These are phyloP conservation scores for Candida incommunis DNA, from an alignment of 805 yeast genomes.

Conservation along the genomic window DNA sequence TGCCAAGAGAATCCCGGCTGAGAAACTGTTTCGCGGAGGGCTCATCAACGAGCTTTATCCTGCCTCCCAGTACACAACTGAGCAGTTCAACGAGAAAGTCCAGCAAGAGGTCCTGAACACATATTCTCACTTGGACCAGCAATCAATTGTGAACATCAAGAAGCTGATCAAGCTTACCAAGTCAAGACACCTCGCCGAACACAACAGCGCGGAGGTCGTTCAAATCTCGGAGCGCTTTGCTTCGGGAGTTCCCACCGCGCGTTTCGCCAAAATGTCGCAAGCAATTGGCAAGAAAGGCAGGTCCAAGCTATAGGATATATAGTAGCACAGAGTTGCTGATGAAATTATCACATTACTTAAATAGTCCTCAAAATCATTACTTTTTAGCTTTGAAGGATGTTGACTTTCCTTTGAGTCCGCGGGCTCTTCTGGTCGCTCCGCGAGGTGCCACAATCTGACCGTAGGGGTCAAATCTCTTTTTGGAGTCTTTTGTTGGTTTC, in stretches of 20 bases:
- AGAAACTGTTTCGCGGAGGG: conserved; percentile 42
- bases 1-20: conserved; percentile 48
- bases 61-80: conserved; percentile 24
- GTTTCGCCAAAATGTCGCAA: conserved; percentile 39
- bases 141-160: conserved; percentile 33
- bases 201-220: conserved; percentile 50
- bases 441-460: conserved; percentile 4
- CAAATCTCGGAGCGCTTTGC: conserved; percentile 58
- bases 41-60: conserved; percentile 44
- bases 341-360: background rate
- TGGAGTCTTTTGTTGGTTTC: background rate
- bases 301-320: background rate
- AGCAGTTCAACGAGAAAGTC: conserved; percentile 33
- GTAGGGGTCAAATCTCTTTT: conserved; percentile 11
- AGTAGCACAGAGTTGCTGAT: too few relatives aligned
- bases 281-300: background rate
- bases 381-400: background rate
- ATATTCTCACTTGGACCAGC: conserved; percentile 32
- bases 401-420: background rate
- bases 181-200: conserved; percentile 26
- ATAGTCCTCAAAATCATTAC: background rate
- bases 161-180: conserved; percentile 23
- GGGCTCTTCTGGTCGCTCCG: background rate
- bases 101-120: conserved; percentile 22
- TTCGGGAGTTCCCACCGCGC: conserved; percentile 54